A percentile compares a stretch with the other conserved stretches of the same genome.
These are phyloP conservation scores for Carnegiea gigantea DNA, from an alignment of 179 eudicot species.

Conservation along the genomic window DNA sequence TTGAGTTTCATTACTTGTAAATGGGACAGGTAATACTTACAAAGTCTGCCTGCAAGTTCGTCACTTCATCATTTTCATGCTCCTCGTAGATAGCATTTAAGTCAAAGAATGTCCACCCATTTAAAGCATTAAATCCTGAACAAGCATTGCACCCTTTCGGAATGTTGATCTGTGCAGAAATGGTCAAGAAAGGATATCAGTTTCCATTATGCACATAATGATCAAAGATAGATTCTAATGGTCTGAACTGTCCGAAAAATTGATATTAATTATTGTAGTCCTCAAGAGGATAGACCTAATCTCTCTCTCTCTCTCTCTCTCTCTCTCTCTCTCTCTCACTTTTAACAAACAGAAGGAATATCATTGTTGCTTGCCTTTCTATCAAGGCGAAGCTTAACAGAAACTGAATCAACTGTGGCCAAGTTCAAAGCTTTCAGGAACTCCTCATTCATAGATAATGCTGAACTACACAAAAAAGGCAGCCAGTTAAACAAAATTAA, in stretches of 20 bases:
- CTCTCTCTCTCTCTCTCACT: neutral
- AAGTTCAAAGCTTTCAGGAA: conserved; percentile 68
- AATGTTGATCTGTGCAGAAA: conserved; percentile 45
- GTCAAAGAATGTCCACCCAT: conserved; percentile 69
- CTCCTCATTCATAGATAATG: conserved; percentile 62
- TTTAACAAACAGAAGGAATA: neutral
- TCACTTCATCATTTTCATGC: conserved; percentile 42
- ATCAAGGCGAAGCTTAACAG: conserved; percentile 67
- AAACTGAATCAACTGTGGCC: conserved; percentile 48
- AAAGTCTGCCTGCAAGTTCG: conserved; percentile 62
- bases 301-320: neutral
- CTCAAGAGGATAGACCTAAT: neutral
- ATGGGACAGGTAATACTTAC: conserved; percentile 35
- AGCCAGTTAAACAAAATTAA: conserved; percentile 19
- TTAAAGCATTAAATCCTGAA: conserved; percentile 51
- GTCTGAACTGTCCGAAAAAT: neutral
- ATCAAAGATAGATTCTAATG: neutral
- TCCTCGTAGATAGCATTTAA: conserved; percentile 58
- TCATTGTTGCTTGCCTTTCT: conserved; percentile 38
- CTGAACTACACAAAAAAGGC: conserved; percentile 54
- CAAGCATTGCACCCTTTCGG: conserved; percentile 63
- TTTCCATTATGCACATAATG: neutral
- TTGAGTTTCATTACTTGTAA: neutral
- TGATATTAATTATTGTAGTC: neutral
- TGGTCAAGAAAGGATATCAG: conserved; percentile 1